Evolutionary conservation across 495 filamentous ascomycete species (phyloP).

Genomic region (Penicillium egyptiacum): DNA sequence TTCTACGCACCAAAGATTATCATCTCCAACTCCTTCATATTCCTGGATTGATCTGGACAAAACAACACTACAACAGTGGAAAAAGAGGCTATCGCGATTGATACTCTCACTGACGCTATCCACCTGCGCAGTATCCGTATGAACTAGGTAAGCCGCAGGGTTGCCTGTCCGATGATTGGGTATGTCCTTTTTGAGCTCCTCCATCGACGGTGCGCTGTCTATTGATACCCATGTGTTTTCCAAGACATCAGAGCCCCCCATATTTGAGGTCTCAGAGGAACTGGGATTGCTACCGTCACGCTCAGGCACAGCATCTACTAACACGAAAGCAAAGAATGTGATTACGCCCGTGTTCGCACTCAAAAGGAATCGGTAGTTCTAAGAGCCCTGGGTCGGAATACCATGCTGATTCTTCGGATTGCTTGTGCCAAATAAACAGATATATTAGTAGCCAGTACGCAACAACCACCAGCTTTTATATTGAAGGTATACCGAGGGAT

Average conservation of each 20-base stretch:
- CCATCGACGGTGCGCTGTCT: slow-evolving; percentile 25
- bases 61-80: no score
- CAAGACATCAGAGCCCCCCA: slow-evolving; percentile 28
- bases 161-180: slow-evolving; percentile 41
- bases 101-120: no score
- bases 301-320: slow-evolving; percentile 42
- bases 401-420: neutral
- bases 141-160: slow-evolving; percentile 44
- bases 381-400: neutral
- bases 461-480: neutral
- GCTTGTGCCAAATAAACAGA: neutral
- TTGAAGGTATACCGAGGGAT: neutral
- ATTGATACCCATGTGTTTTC: slow-evolving; percentile 42
- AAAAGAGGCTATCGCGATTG: no score
- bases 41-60: no score
- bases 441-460: neutral
- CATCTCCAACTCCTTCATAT: no score
- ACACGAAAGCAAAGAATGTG: slow-evolving; percentile 71
- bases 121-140: no score
- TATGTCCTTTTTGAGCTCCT: slow-evolving; percentile 31
- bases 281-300: slow-evolving; percentile 10
- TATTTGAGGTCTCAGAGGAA: slow-evolving; percentile 21
- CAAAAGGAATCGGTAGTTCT: no score
- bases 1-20: no score
- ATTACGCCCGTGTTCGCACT: slow-evolving; percentile 70